Percentiles rank a stretch among this genome's conserved stretches.
phyloP scores from a whole-genome alignment of 305 asterid genomes.

The Stenogyne calaminthoides region DNA sequence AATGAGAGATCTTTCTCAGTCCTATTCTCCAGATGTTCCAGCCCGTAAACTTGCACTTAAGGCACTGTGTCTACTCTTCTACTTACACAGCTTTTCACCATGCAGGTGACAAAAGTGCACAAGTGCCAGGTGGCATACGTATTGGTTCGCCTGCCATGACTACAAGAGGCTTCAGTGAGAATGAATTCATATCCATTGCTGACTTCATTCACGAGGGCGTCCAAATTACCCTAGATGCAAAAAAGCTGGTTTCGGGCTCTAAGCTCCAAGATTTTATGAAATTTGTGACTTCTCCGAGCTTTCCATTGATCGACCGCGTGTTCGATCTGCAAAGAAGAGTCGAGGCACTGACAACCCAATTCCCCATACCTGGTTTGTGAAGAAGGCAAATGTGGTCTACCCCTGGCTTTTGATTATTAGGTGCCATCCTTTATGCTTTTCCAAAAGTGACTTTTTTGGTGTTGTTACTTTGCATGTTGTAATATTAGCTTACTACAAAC shows the following conservation, averaged over 20 bases:
- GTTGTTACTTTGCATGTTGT: conserved; percentile 17
- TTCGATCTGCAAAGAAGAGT: conserved; percentile 63
- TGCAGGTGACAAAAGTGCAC: conserved; percentile 89
- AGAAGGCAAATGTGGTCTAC: conserved; percentile 23
- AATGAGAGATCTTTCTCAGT: too few relatives aligned
- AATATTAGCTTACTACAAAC: background rate
- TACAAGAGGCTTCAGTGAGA: conserved; percentile 75
- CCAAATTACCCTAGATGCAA: conserved; percentile 75
- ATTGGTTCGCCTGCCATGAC: conserved; percentile 99
- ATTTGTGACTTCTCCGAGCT: conserved; percentile 60
- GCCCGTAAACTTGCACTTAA: too few relatives aligned
- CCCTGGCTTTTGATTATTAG: background rate
- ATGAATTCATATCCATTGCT: conserved; percentile 66
- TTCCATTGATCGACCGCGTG: conserved; percentile 57
- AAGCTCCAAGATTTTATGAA: conserved; percentile 88
- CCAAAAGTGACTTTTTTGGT: background rate
- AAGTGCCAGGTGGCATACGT: conserved; percentile 97
- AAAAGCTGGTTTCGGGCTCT: conserved; percentile 60
- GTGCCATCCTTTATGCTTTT: background rate
- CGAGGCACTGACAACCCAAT: conserved; percentile 71
- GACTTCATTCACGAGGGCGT: conserved; percentile 93
- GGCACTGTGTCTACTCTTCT: too few relatives aligned
- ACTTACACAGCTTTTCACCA: background rate
- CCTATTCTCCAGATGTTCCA: too few relatives aligned
- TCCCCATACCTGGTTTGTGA: conserved; percentile 88